Evolutionary conservation across 371 early-diverging fungal species (phyloP), one percentile per base, ranked within the genome.

Genomic region (Apophysomyces elegans): DNA sequence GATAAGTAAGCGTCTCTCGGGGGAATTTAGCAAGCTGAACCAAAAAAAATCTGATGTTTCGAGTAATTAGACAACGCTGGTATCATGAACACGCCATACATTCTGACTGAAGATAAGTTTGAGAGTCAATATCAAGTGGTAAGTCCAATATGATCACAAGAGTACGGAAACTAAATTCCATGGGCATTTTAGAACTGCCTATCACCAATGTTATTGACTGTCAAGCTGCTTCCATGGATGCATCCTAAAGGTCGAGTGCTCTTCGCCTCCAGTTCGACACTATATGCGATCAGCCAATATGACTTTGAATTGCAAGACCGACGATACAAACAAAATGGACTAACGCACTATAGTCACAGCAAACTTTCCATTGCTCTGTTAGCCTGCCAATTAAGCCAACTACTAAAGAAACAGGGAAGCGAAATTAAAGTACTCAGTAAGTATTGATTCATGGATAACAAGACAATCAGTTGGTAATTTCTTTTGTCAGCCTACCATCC

Each of bases 11-110:
- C 47, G n/a, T 47, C 16, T n/a, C 0, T 21, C 2, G 32, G 2
- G 32, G 32, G 32, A 26, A 50, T 18, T 18, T 8, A n/a, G 21
- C 54, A 18, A 47, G 47, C 21, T 47, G 7, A 43, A 43, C 43
- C 1, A 14, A 43, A 43, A 47, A 9, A 47, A 46, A 46, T 46
- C 47, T 47, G 13, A n/a, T 43, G 7, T 47, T 47, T 47, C 18
- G 47, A 14, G n/a, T 4, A 2, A 35, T n/a, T 68, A 79, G 80
- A 84, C 66, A 90, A 91, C 70, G 86, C 88, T 26, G 95, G 93
- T 6, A 77, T 94, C 18, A 93, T 94, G 94, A 86, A 82, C 39
- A 72, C 76, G 2, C 93, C 94, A 1, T 86, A 75, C 46, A 65
- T 66, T 0, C 61, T 71, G 13, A 91, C 93, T 1, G 68, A 64